A percentile compares a stretch with the other conserved stretches of the same genome.
Evolutionary conservation across 257 asterid genomes (phyloP).

Genomic region (Ajuga chamaepitys): DNA sequence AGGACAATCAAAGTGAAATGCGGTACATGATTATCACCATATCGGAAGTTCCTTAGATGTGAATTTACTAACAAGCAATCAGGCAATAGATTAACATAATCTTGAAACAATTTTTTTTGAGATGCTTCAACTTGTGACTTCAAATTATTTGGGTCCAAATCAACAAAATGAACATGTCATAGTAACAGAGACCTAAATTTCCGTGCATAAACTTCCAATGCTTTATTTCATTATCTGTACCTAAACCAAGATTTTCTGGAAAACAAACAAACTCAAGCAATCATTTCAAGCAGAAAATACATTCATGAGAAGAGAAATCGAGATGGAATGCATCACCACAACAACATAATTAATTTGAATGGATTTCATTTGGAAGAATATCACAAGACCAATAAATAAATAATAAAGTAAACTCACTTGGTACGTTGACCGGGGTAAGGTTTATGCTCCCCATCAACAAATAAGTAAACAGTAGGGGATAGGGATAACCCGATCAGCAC

Average conservation of each 20-base stretch:
- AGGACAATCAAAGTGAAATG: not conserved
- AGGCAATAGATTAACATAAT: not conserved
- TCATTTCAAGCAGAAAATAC: not conserved
- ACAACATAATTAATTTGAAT: not conserved
- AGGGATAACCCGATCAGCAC: too few species aligned
- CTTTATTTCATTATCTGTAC: not conserved
- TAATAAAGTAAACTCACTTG: constrained; percentile 42
- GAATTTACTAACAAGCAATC: constrained; percentile 8
- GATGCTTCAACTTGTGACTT: not conserved
- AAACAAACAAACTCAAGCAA: not conserved
- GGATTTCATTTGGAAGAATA: not conserved
- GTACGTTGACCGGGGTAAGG: constrained; percentile 70
- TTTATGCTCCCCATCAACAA: constrained; percentile 73
- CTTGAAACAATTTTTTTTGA: not conserved
- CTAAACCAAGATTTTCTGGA: not conserved
- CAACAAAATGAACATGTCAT: constrained; percentile 1
- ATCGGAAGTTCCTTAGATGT: not conserved
- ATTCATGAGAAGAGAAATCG: not conserved
- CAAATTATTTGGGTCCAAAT: not conserved
- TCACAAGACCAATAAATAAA: not conserved
- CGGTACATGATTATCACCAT: not conserved
- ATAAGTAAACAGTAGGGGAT: constrained; percentile 75
- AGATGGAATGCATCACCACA: not conserved
- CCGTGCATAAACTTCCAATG: not conserved
- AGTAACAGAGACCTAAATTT: not conserved